Evolutionary conservation across 192 early-diverging fungal species (phyloP).

Genomic region (Phlyctochytrium arcticum): DNA sequence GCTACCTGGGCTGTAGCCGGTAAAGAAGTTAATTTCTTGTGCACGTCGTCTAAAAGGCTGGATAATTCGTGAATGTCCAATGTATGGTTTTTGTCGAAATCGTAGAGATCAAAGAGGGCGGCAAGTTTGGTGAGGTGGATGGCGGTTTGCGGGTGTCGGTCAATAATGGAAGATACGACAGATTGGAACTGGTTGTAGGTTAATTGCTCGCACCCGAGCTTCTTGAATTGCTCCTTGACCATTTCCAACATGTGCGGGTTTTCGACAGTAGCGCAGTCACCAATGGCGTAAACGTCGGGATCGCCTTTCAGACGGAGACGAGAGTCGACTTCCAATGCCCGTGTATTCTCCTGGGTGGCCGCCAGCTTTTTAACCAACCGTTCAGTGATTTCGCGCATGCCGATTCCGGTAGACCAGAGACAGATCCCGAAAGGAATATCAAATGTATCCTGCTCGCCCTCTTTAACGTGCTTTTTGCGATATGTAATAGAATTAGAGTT

Average conservation of each 20-base stretch:
- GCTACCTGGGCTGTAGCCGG: conserved; percentile 45
- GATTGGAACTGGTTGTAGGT: conserved; percentile 47
- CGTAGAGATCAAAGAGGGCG: conserved; percentile 29
- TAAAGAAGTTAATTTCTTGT: conserved; percentile 35
- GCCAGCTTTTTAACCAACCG: conserved; percentile 42
- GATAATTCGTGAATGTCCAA: conserved; percentile 25
- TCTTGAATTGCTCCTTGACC: conserved; percentile 27
- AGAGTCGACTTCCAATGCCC: conserved; percentile 58
- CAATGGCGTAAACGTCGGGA: conserved; percentile 61
- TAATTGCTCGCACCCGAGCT: conserved; percentile 49
- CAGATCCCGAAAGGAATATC: conserved; percentile 40
- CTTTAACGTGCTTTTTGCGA: conserved; percentile 41
- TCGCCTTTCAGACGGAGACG: conserved; percentile 55
- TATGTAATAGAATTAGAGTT: conserved; percentile 52
- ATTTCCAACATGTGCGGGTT: conserved; percentile 50
- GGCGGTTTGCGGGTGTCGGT: conserved; percentile 48
- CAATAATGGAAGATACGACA: conserved; percentile 29
- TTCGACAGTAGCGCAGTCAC: conserved; percentile 71
- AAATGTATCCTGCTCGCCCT: conserved; percentile 43
- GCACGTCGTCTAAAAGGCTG: conserved; percentile 21
- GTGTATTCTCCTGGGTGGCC: conserved; percentile 52
- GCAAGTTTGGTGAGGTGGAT: conserved; percentile 47
- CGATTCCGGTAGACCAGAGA: conserved; percentile 39
- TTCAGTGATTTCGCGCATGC: conserved; percentile 34
- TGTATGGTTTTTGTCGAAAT: conserved; percentile 16